Conservation (phyloP, 352 stramenopile species). For the Globisporangium takayamanum region DNA sequence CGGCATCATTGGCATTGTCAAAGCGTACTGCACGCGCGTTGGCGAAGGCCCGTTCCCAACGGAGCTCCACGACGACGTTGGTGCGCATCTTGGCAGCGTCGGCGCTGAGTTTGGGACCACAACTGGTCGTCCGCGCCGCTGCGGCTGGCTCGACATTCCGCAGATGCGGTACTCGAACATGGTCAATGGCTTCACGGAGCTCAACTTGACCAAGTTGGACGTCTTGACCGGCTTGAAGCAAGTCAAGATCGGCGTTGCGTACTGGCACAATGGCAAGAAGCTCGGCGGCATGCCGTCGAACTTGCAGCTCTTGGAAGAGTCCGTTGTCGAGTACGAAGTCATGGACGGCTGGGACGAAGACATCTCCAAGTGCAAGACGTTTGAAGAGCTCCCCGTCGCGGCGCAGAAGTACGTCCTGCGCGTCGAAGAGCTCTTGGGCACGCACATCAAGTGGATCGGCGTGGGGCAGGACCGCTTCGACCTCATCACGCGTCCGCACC, state of each 20-base stretch:
- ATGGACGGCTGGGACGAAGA: conserved; percentile 93
- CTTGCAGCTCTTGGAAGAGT: conserved; percentile 89
- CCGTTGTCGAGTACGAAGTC: conserved; percentile 95
- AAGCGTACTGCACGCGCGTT: conserved; percentile 99
- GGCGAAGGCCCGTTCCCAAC: conserved; percentile 99
- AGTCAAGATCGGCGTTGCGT: conserved; percentile 94
- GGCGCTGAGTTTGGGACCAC: conserved; percentile 98
- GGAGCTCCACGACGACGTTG: conserved; percentile 91
- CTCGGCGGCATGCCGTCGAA: conserved; percentile 93
- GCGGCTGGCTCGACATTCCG: conserved; percentile 98
- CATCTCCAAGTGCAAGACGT: conserved; percentile 94
- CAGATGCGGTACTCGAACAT: conserved; percentile 93
- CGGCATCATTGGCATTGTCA: conserved; percentile 97
- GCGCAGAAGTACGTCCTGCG: conserved; percentile 96
- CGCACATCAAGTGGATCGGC: conserved; percentile 98
- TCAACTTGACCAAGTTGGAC: conserved; percentile 99
- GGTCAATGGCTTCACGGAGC: conserved; percentile 94
- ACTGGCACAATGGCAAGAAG: conserved; percentile 94
- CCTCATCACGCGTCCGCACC: conserved; percentile 87
- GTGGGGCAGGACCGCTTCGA: conserved; percentile 95
- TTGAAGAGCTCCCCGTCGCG: conserved; percentile 94
- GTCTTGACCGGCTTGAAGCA: conserved; percentile 96
- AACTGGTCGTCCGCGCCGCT: conserved; percentile 95
- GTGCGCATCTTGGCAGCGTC: conserved; percentile 87
- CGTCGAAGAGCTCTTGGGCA: conserved; percentile 95